Evolutionary conservation across 495 filamentous ascomycete species (phyloP).

Genomic region (Hyaloscypha bicolor): DNA sequence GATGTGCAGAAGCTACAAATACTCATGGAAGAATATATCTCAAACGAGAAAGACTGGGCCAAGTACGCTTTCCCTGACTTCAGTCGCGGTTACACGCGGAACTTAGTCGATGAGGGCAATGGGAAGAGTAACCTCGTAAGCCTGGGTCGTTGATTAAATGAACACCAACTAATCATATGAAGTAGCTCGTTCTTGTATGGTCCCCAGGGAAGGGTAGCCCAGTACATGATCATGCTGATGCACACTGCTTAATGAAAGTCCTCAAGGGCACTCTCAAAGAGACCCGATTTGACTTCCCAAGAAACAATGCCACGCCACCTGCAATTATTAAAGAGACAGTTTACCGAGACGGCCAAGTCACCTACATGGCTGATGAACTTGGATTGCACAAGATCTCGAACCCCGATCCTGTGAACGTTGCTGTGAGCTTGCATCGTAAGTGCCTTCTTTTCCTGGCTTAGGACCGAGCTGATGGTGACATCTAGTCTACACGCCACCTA

Average conservation of each 20-base stretch:
- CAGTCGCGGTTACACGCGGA: conserved; percentile 75
- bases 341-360: conserved; percentile 49
- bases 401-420: conserved; percentile 65
- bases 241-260: conserved; percentile 73
- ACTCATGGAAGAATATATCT: conserved; percentile 73
- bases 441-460: conserved; percentile 35
- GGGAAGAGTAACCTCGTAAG: conserved; percentile 87
- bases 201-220: conserved; percentile 79
- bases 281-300: conserved; percentile 72
- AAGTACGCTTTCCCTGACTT: conserved; percentile 68
- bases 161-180: background rate
- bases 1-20: conserved; percentile 66
- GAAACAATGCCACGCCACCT: conserved; percentile 40
- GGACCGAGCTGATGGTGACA: conserved; percentile 49
- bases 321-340: conserved; percentile 26
- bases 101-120: conserved; percentile 88
- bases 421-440: conserved; percentile 83
- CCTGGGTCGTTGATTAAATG: background rate
- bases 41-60: conserved; percentile 68
- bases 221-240: conserved; percentile 86
- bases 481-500: conserved; percentile 86
- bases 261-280: conserved; percentile 79
- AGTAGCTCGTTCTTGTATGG: conserved; percentile 87
- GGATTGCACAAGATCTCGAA: conserved; percentile 85
- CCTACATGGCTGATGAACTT: conserved; percentile 86